Evolutionary conservation across 2,329 filamentous ascomycete species (phyloP), one percentile per base, ranked within the genome.

Genomic region (Corinectria fuckeliana): DNA sequence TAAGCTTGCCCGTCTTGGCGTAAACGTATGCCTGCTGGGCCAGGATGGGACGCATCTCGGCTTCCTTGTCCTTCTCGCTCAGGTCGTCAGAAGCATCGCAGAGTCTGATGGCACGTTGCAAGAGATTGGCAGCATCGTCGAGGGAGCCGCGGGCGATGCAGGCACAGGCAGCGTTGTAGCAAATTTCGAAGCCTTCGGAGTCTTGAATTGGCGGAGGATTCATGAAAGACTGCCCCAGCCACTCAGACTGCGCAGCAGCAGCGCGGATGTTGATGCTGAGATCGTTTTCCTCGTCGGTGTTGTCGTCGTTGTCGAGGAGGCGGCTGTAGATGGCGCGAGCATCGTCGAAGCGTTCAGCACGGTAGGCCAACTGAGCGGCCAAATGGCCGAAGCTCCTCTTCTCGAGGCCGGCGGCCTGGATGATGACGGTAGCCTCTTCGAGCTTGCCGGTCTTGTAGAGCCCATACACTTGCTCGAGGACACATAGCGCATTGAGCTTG

Each of bases 371-470:
- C 75, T 89, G 87, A n/a, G 85, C 87, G 36, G 83, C 83, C 14
- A 89, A 75, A 71, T 89, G 87, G 32, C 74, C 76, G 61, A 78
- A 78, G 63, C 73, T 74, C 50, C 76, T 72, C 61, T 77, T 66
- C 3, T 69, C 56, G 21, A 71, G 23, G 7, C 71, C 70, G 10
- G 65, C 66, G 10, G 78, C 66, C 14, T 76, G 69, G 16, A 84
- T 70, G 14, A 78, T 62, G 2, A 72, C 75, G 23, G 84, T 81
- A n/a, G 91, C 91, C 56, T 89, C 88, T 18, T 83, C 79, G 1
- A 92, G 82, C 64, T 87, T 82, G 21, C 91, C 90, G 0, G 86
- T 84, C 79, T 93, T 95, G 78, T 95, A 96, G 18, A 93, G 82
- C n/a, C 90, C 89, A 78, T 96, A 96, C 2, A 90, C 86, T 72